These are phyloP conservation scores for Colletotrichum paranaense DNA, from an alignment of 2,329 filamentous ascomycete genomes.

Conservation along the genomic window DNA sequence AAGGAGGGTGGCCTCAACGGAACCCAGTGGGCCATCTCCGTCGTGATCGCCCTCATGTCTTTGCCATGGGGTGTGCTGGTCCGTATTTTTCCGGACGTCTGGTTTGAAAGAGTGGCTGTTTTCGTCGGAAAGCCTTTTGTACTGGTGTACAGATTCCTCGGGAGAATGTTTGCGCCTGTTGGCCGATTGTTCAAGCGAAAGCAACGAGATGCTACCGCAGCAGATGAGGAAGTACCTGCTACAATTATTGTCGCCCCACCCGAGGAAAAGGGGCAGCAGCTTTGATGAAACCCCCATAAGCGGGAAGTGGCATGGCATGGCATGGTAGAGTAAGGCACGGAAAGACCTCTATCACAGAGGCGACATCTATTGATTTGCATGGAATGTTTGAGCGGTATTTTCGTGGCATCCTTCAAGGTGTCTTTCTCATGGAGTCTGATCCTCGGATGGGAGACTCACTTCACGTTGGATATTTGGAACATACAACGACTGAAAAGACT, in stretches of 20 bases:
- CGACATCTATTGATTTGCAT: too few relatives aligned
- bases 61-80: slow-evolving; percentile 62
- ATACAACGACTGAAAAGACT: background rate
- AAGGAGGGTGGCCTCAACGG: slow-evolving; percentile 50
- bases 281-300: background rate
- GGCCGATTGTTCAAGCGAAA: slow-evolving; percentile 23
- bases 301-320: background rate
- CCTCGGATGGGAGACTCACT: background rate
- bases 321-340: too few relatives aligned
- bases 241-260: slow-evolving; percentile 14
- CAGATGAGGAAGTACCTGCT: slow-evolving; percentile 3
- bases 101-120: slow-evolving; percentile 1
- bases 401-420: background rate
- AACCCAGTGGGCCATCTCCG: slow-evolving; percentile 64
- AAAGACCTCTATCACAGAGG: too few relatives aligned
- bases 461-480: background rate
- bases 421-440: background rate
- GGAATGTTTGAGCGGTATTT: too few relatives aligned
- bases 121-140: slow-evolving; percentile 27
- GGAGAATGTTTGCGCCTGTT: slow-evolving; percentile 6
- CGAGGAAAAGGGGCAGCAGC: background rate
- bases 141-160: background rate
- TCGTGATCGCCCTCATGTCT: slow-evolving; percentile 59
- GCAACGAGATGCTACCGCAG: background rate
- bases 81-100: slow-evolving; percentile 60